Evolutionary conservation across 331 rosid species (phyloP), one percentile per base, ranked within the genome.

Genomic region (Quercus phellos): DNA sequence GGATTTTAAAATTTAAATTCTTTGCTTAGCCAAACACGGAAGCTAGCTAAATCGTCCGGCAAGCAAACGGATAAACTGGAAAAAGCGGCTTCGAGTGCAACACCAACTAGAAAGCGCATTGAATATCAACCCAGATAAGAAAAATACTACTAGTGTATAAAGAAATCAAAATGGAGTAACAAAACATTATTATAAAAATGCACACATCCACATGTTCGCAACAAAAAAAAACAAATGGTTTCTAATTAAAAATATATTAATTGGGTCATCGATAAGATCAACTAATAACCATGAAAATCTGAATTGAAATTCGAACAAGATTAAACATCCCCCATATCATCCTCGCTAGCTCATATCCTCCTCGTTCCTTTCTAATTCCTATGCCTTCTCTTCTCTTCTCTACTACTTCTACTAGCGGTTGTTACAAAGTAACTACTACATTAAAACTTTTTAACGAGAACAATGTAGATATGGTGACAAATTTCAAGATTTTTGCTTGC

Each of bases 1-100:
- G 22, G 22, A 42, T 4, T 79, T 79, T 83, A 61, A 29, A 81
- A 79, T 85, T 83, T 68, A 29, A 81, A 81, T 85, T 80, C 72
- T 79, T 80, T 88, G 91, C 58, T 59, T 66, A 85, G 73, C 80
- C 87, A 73, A 79, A 85, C 90, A 91, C 94, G 96, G 85, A 90
- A 92, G 84, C 94, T 81, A 70, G 59, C 78, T 73, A 80, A 60
- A 82, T 63, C 75, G 81, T 86, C 96, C 90, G 91, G 97, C 97
- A 94, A 85, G 90, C 74, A 72, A 84, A 84, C 96, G 91, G 90
- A 86, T 84, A 90, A 90, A 75, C 89, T 75, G 97, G 96, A 72
- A 84, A 94, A 92, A 89, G 96, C 67, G 78, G 83, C 90, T 89
- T 89, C 93, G 93, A 94, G 96, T 90, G 87, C 94, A 83, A 86